Percentiles rank a stretch among this genome's conserved stretches.
These are phyloP conservation scores for Venturiaceae sp. DNA, from an alignment of 2,329 filamentous ascomycete genomes.

Conservation along the genomic window DNA sequence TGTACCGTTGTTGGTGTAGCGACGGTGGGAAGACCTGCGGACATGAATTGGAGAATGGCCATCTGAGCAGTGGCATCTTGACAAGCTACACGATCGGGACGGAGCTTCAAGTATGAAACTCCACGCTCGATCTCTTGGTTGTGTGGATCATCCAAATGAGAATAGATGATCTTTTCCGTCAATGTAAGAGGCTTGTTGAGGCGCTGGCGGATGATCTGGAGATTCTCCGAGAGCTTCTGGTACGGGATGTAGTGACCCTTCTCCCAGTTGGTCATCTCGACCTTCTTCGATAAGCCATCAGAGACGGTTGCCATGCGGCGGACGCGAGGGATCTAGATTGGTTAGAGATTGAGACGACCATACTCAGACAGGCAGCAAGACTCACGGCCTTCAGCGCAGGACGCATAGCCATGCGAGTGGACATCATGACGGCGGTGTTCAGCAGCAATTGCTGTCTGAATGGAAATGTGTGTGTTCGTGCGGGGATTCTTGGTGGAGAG, in stretches of 20 bases:
- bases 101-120: conserved; percentile 89
- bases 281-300: conserved; percentile 87
- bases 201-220: conserved; percentile 77
- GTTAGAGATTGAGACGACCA: background rate
- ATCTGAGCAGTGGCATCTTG: conserved; percentile 99
- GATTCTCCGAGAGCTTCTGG: conserved; percentile 97
- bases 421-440: background rate
- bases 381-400: background rate
- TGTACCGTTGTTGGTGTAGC: conserved; percentile 93
- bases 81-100: conserved; percentile 95
- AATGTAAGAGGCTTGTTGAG: conserved; percentile 90
- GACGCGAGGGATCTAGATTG: background rate
- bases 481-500: background rate
- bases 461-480: background rate
- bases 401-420: background rate
- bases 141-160: conserved; percentile 93
- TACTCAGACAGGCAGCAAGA: background rate
- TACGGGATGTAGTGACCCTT: conserved; percentile 98
- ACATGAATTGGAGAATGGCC: conserved; percentile 99
- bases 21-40: conserved; percentile 88
- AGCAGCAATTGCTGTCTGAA: background rate
- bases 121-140: conserved; percentile 95
- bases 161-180: conserved; percentile 98
- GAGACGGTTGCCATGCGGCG: conserved; percentile 70
- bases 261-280: conserved; percentile 96